These are phyloP conservation scores for Fusarium equiseti DNA, from an alignment of 2,329 filamentous ascomycete genomes.

Conservation along the genomic window DNA sequence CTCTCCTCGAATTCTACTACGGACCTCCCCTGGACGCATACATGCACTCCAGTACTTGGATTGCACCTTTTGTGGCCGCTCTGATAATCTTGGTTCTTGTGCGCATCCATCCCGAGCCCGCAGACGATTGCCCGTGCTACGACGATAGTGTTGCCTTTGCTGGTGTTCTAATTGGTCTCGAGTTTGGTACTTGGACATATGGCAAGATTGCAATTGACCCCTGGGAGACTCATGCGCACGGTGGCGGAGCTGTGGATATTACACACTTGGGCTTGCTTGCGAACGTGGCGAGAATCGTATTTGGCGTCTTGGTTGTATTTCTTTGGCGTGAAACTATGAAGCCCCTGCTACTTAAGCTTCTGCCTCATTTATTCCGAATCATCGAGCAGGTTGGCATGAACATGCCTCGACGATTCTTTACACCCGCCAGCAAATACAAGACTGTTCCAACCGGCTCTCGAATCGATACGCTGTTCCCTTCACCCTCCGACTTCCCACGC, in stretches of 20 bases:
- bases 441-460: conserved; percentile 77
- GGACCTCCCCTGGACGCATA: conserved; percentile 75
- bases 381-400: conserved; percentile 83
- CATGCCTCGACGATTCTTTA: conserved; percentile 90
- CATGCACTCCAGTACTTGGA: conserved; percentile 73
- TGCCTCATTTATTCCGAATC: conserved; percentile 89
- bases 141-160: conserved; percentile 96
- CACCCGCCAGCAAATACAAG: conserved; percentile 89
- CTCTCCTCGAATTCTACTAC: conserved; percentile 70
- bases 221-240: conserved; percentile 59
- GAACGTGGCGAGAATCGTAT: conserved; percentile 74
- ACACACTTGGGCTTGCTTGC: conserved; percentile 73
- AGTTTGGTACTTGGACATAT: conserved; percentile 87
- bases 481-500: conserved; percentile 86
- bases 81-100: conserved; percentile 80
- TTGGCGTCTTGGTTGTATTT: conserved; percentile 88
- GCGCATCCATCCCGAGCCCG: conserved; percentile 92
- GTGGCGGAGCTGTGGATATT: conserved; percentile 72
- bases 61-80: conserved; percentile 73
- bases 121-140: conserved; percentile 96
- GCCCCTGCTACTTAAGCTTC: conserved; percentile 77
- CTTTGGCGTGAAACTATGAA: conserved; percentile 93
- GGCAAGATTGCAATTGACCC: conserved; percentile 63
- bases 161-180: conserved; percentile 87
- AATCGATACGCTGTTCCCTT: conserved; percentile 88